These are phyloP conservation scores for Calonectria pauciramosa DNA, from an alignment of 2,329 filamentous ascomycete species.

Conservation along the genomic window DNA sequence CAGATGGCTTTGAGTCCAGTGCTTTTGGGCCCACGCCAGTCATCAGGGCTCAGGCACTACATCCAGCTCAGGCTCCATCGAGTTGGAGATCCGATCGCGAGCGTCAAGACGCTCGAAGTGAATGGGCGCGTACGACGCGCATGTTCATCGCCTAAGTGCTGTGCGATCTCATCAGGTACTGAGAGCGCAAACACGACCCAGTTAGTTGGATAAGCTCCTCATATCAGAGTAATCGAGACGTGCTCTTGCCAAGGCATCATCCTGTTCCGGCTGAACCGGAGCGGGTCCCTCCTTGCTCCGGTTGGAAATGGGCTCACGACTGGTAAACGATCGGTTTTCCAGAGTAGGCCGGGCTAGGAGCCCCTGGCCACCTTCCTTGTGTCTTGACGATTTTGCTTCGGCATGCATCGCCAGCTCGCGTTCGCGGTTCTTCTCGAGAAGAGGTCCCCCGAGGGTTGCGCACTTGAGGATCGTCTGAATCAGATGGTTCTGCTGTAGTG, in stretches of 20 bases:
- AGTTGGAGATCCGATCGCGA: conserved; percentile 3
- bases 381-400: conserved; percentile 61
- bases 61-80: background rate
- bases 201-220: conserved; percentile 55
- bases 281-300: conserved; percentile 72
- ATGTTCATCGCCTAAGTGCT: conserved; percentile 35
- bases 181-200: conserved; percentile 33
- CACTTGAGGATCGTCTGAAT: conserved; percentile 99
- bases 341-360: conserved; percentile 55
- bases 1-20: background rate
- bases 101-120: conserved; percentile 15
- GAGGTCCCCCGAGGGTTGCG: conserved; percentile 87
- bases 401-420: conserved; percentile 67
- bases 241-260: conserved; percentile 66
- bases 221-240: conserved; percentile 58
- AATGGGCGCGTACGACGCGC: background rate
- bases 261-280: conserved; percentile 60
- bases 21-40: background rate
- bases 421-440: conserved; percentile 82
- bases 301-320: conserved; percentile 70
- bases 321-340: conserved; percentile 77
- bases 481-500: conserved; percentile 94
- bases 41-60: background rate
- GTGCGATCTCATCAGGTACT: conserved; percentile 48
- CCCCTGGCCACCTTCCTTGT: conserved; percentile 53